These are phyloP conservation scores for Wallacemonas sp. DNA, from an alignment of 208 protist genomes.

Conservation along the genomic window DNA sequence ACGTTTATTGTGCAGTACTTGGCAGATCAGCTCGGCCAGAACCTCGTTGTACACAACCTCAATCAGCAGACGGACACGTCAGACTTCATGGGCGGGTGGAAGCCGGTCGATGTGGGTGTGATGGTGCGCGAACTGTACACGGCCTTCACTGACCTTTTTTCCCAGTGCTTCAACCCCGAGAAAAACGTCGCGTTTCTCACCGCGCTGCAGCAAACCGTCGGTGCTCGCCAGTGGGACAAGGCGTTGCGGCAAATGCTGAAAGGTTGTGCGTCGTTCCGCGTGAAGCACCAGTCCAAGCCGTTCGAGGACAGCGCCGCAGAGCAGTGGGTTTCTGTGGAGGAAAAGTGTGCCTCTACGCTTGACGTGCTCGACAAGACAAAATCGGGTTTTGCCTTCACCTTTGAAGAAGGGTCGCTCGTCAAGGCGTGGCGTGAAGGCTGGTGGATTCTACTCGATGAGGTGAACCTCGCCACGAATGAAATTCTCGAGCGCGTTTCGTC, in stretches of 20 bases:
- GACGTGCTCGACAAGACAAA: conserved; percentile 65
- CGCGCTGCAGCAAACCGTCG: conserved; percentile 57
- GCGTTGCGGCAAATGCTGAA: conserved; percentile 77
- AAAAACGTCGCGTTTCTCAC: conserved; percentile 83
- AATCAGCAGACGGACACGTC: conserved; percentile 98
- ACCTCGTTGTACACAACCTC: conserved; percentile 98
- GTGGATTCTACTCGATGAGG: conserved; percentile 99
- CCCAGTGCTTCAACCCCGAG: conserved; percentile 90
- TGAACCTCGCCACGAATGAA: conserved; percentile 99
- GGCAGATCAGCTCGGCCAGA: conserved; percentile 85
- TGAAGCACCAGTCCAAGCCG: conserved; percentile 45
- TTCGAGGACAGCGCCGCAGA: conserved; percentile 27
- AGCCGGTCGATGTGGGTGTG: conserved; percentile 96
- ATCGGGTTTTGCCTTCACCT: conserved; percentile 96
- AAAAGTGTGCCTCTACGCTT: conserved; percentile 22
- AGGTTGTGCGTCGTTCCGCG: conserved; percentile 61
- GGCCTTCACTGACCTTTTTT: conserved; percentile 94
- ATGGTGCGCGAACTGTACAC: conserved; percentile 68
- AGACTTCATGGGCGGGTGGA: conserved; percentile 99
- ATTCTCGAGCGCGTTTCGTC: conserved; percentile 96
- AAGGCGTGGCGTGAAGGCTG: conserved; percentile 96
- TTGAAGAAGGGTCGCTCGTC: conserved; percentile 98
- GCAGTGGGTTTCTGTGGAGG: conserved; percentile 67
- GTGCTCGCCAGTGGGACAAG: conserved; percentile 62
- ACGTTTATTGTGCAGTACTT: conserved; percentile 94